These are phyloP conservation scores for Colletotrichum cordylinicola DNA, from an alignment of 2,329 filamentous ascomycete genomes.

Conservation along the genomic window DNA sequence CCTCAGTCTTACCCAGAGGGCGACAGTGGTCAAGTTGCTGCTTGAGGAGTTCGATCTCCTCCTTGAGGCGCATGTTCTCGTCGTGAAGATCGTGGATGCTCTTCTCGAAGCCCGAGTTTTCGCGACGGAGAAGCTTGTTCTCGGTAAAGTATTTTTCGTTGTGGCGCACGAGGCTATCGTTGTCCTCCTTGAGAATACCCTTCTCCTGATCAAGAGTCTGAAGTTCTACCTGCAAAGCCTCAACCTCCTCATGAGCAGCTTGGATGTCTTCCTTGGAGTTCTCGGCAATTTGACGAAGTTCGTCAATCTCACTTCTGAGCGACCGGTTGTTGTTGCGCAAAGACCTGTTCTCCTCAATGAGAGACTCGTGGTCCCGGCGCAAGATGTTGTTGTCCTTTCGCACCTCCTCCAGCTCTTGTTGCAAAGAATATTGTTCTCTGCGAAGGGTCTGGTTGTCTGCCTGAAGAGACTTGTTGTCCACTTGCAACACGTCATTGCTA, in stretches of 20 bases:
- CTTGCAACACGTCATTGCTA: constrained; percentile 36
- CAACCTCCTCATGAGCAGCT: constrained; percentile 43
- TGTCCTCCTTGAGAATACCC: constrained; percentile 52
- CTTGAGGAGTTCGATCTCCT: constrained; percentile 52
- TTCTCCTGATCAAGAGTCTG: constrained; percentile 48
- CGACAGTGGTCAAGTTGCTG: constrained; percentile 49
- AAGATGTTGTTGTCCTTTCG: constrained; percentile 47
- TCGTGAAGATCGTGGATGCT: constrained; percentile 51
- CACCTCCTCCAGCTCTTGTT: constrained; percentile 45
- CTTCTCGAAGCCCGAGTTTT: constrained; percentile 55
- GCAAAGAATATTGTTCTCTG: constrained; percentile 39
- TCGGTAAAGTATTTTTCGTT: constrained; percentile 62
- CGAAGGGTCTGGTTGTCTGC: constrained; percentile 45
- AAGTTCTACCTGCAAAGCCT: constrained; percentile 43
- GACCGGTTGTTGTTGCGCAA: constrained; percentile 46
- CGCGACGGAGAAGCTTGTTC: constrained; percentile 53
- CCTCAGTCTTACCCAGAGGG: constrained; percentile 40
- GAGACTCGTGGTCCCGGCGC: constrained; percentile 47
- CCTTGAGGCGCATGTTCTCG: constrained; percentile 51
- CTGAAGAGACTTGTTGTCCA: constrained; percentile 47
- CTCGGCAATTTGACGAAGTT: constrained; percentile 47
- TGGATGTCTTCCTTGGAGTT: constrained; percentile 47
- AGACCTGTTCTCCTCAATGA: constrained; percentile 50
- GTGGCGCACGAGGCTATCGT: constrained; percentile 57
- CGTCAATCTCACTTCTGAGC: constrained; percentile 48